These are phyloP conservation scores for Septoria linicola DNA, from an alignment of 2,329 filamentous ascomycete species.

Conservation along the genomic window DNA sequence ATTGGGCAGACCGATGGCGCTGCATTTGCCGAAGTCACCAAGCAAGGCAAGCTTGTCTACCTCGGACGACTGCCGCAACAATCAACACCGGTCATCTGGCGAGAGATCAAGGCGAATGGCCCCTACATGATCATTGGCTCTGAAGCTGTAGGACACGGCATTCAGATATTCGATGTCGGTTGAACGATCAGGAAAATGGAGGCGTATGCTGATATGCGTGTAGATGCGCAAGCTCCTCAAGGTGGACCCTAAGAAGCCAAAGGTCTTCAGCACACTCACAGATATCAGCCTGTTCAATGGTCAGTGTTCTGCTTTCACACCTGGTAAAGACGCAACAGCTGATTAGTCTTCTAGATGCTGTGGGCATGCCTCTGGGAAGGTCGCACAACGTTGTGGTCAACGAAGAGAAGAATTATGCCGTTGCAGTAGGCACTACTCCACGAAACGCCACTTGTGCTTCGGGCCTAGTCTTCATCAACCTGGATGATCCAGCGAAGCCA, in stretches of 20 bases:
- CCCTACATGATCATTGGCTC: slow-evolving; percentile 46
- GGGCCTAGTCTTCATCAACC: slow-evolving; percentile 56
- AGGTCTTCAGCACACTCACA: slow-evolving; percentile 43
- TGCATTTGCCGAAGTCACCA: slow-evolving; percentile 55
- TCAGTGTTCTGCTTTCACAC: not conserved
- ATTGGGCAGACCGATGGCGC: slow-evolving; percentile 57
- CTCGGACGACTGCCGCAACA: slow-evolving; percentile 55
- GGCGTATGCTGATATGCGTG: slow-evolving; percentile 60
- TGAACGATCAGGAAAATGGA: slow-evolving; percentile 28
- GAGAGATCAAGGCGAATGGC: slow-evolving; percentile 52
- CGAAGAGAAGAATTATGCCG: slow-evolving; percentile 51
- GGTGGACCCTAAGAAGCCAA: slow-evolving; percentile 46
- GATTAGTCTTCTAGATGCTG: not conserved
- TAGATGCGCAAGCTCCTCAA: slow-evolving; percentile 48
- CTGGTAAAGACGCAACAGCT: not conserved
- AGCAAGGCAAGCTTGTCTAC: slow-evolving; percentile 53
- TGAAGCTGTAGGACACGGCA: slow-evolving; percentile 54
- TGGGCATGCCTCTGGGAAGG: slow-evolving; percentile 19
- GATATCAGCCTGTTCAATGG: slow-evolving; percentile 23
- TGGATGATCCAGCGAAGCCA: slow-evolving; percentile 53
- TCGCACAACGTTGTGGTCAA: slow-evolving; percentile 56
- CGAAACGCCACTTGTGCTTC: slow-evolving; percentile 47
- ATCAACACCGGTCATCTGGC: slow-evolving; percentile 51
- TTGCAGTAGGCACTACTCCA: slow-evolving; percentile 44
- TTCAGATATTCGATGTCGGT: slow-evolving; percentile 59